A percentile compares a stretch with the other conserved stretches of the same genome.
These are phyloP conservation scores for Podospora fimiseda DNA, from an alignment of 495 filamentous ascomycete genomes.

Conservation along the genomic window DNA sequence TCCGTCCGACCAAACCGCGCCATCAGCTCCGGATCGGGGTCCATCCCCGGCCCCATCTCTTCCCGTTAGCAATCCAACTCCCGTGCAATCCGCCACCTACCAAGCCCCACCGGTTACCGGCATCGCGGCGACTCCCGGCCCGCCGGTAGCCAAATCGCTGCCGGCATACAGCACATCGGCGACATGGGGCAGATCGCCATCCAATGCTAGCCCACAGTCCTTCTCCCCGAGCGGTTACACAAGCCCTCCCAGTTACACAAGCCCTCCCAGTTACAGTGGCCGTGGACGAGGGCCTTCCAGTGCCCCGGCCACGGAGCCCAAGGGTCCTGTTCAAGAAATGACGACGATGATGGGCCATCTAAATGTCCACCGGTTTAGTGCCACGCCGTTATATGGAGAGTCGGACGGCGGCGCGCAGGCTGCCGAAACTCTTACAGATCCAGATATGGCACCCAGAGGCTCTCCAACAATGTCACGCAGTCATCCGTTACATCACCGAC, in stretches of 20 bases:
- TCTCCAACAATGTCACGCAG: not conserved
- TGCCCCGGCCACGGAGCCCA: conserved; percentile 9
- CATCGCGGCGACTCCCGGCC: not conserved
- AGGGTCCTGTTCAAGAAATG: conserved; percentile 13
- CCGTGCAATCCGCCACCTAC: not conserved
- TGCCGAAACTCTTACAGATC: conserved; percentile 27
- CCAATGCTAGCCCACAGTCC: conserved; percentile 16
- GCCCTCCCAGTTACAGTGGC: not conserved
- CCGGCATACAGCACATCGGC: conserved; percentile 1
- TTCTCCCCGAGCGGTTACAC: conserved; percentile 11
- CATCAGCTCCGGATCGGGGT: not conserved
- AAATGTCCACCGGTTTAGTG: conserved; percentile 22
- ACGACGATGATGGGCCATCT: conserved; percentile 21
- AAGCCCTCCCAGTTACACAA: too few relatives aligned
- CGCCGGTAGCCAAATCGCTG: conserved; percentile 2
- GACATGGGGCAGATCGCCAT: conserved; percentile 19
- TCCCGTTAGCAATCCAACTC: not conserved
- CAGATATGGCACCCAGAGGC: conserved; percentile 10
- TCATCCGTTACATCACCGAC: conserved; percentile 1
- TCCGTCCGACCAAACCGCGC: not conserved
- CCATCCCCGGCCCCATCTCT: conserved; percentile 1
- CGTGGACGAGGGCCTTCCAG: not conserved
- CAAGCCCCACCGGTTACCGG: not conserved
- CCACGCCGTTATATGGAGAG: conserved; percentile 21
- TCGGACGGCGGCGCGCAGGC: conserved; percentile 30